These are phyloP conservation scores for Stephania cephalantha DNA, from an alignment of 164 flowering plant genomes.

Conservation along the genomic window DNA sequence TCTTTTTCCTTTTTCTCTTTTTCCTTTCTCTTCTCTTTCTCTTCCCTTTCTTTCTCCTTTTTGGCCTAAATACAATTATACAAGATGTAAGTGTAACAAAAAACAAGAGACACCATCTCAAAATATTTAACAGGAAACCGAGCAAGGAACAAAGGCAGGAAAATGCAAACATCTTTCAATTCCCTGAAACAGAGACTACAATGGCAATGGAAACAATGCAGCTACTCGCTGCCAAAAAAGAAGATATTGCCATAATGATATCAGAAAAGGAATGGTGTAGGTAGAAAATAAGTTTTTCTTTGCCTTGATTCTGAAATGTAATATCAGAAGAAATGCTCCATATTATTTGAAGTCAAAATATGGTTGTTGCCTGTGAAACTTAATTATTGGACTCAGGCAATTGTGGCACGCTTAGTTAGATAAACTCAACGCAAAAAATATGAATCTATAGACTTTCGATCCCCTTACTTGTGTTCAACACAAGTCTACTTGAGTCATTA, in stretches of 20 bases:
- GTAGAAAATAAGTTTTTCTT: background rate
- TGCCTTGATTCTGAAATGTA: background rate
- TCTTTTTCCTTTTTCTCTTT: slow-evolving; percentile 60
- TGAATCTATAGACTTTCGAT: no score
- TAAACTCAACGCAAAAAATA: no score
- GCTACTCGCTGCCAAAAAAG: no score
- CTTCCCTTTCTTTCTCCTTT: slow-evolving; percentile 72
- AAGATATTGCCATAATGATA: background rate
- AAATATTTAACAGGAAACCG: background rate
- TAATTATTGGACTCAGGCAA: no score
- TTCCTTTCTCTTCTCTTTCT: slow-evolving; percentile 36
- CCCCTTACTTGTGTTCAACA: no score
- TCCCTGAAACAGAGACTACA: background rate
- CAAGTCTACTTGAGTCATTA: no score
- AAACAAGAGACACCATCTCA: background rate
- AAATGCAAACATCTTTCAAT: background rate
- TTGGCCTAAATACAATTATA: slow-evolving; percentile 43
- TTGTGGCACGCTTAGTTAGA: no score
- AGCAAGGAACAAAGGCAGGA: background rate
- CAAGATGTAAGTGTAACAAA: background rate
- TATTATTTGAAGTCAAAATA: no score
- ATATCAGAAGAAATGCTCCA: background rate
- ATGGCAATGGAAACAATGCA: background rate
- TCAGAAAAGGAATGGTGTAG: background rate
- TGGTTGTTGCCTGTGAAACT: no score